Evolutionary conservation across 139 green algal genomes (phyloP), one percentile per base, ranked within the genome.

Genomic region (Haematococcus sp.): DNA sequence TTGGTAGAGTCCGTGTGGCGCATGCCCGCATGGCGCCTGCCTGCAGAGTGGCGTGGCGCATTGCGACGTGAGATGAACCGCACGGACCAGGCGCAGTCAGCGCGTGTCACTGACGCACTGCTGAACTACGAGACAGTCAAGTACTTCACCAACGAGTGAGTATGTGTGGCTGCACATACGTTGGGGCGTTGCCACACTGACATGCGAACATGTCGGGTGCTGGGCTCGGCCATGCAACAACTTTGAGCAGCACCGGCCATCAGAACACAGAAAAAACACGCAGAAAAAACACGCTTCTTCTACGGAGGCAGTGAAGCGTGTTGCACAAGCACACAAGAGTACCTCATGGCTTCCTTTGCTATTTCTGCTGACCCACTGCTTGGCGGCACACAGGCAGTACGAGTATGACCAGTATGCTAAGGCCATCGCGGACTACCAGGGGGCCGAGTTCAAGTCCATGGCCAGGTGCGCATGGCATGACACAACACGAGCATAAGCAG

Each of bases 51-150:
- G 85, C 76, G 92, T 2, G 88, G 85, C 66, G 84, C 87, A 30
- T 89, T 94, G 69, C 63, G 92, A 19, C 71, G 77, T 4, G 55
- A 90, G 71, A 81, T 88, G 73, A 80, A 85, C 68, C 51, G 61
- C 16, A 82, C 80, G 2, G 80, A 85, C 51, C 72, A 84, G 60
- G 72, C 31, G n/a, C 44, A 51, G 70, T 70, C 72, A 27, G 89
- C 83, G 0, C 85, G 87, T 17, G 90, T 88, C 43, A 96, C 91
- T 0, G 93, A 98, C 72, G 88, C 89, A 7, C 83, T 98, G 70
- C 87, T 98, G 1, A 97, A 97, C 82, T 98, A 92, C 56, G 92
- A 97, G 71, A 95, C 90, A 1, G 88, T 89, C 63, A 91, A 92
- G 81, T 89, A 92, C 75, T 97, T 96, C 76, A 89, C 71, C 31